phyloP scores from a whole-genome alignment of 2,329 filamentous ascomycete species.

The Xylariaceae sp. region DNA sequence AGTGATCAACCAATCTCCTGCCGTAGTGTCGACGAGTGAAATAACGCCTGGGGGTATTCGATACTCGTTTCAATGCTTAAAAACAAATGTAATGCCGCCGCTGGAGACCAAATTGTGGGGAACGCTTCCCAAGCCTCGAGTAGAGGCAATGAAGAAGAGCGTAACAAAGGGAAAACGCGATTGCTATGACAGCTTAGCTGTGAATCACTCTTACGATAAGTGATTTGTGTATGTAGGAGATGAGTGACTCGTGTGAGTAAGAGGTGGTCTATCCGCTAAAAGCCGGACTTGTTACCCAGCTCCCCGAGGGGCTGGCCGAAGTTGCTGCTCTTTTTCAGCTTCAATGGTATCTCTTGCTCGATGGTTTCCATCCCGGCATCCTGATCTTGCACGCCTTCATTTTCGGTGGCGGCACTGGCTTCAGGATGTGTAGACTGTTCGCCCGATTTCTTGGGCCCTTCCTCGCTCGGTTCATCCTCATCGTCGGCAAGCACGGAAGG shows the following conservation, averaged over 20 bases:
- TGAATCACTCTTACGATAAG: no score
- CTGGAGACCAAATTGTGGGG: neutral
- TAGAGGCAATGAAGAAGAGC: neutral
- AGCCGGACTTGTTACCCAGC: conserved; percentile 6
- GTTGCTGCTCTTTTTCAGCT: conserved; percentile 23
- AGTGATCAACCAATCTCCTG: no score
- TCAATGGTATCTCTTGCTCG: conserved; percentile 22
- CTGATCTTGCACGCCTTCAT: conserved; percentile 11
- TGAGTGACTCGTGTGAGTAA: neutral
- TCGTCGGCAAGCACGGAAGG: conserved; percentile 41
- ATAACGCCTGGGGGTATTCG: neutral
- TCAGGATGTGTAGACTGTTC: conserved; percentile 1
- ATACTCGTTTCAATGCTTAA: neutral
- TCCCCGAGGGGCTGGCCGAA: conserved; percentile 28
- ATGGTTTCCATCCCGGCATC: conserved; percentile 12
- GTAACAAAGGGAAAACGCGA: conserved; percentile 4
- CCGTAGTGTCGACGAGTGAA: neutral
- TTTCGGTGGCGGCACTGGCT: conserved; percentile 4
- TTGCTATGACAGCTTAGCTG: no score
- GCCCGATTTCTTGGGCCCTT: conserved; percentile 2
- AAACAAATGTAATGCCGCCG: no score
- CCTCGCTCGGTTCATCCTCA: conserved; percentile 13
- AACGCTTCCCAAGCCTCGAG: neutral
- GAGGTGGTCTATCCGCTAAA: neutral
- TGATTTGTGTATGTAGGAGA: neutral